Base-by-base conservation (phyloP, 1,284 basidiomycete genomes). In the Boletus calvinii region DNA sequence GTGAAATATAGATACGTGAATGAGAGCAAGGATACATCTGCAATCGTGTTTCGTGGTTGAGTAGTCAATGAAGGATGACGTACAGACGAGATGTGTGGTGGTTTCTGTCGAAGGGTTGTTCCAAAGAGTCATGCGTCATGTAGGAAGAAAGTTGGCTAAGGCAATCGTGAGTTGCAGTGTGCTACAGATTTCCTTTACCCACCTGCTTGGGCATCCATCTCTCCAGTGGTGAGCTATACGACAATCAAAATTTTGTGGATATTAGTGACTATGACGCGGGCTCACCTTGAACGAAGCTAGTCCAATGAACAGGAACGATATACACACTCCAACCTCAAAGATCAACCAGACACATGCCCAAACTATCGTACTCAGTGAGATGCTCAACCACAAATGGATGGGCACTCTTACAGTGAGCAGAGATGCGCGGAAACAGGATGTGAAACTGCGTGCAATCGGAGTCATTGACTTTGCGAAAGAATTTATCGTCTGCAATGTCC, bases 401-500 rank as follows among this genome's bases (percentile, higher is more conserved):
- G 10, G 17, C 4, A 45, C 31, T 43, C 56, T 56, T 68, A 88
- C 89, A 69, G 60, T 90, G 87, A 26, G 87, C 76, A 34, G 79
- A 76, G 52, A 88, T 76, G 10, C 72, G 69, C 8, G 88, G 87
- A 67, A 77, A 91, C 48, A 92, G 65, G 38, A 90, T 68, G 13
- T 78, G 69, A 63, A 88, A 92, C 62, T 92, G 89, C 4, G 88
- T 88, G 41, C 85, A 85, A 62, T 92, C 89, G 3, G 89, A 90
- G 63, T 90, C 88, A 61, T 92, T 92, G 22, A 80, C 78, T 72
- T 92, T 92, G 62, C 88, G 87, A 71, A 92, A 92, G 72, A 90
- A 91, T 57, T 87, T 81, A 66, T 92, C 89, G 64, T 92, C 89
- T 46, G 88, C 81, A 29, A 92, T 81, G 63, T 92, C 89, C 90